Conservation (phyloP, 1,284 basidiomycete genomes). For the Marasmius oreades region DNA sequence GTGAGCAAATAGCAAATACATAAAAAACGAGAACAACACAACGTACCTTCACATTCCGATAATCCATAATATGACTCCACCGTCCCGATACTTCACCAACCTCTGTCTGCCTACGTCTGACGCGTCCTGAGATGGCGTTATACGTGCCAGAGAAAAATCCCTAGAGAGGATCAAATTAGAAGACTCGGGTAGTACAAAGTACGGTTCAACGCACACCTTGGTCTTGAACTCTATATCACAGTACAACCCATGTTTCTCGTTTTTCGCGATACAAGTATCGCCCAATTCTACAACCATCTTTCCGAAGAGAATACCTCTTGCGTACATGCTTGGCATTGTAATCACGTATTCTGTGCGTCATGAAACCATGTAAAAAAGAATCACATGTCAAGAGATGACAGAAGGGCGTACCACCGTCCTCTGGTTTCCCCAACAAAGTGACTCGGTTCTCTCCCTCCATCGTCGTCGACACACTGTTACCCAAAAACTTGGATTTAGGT, state of each 20-base stretch:
- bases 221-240: conserved; percentile 98
- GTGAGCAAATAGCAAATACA: neutral
- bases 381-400: conserved; percentile 1
- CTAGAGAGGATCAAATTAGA: conserved; percentile 33
- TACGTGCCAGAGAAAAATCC: conserved; percentile 98
- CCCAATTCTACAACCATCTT: conserved; percentile 98
- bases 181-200: neutral
- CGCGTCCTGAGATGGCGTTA: conserved; percentile 84
- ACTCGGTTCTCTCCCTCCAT: conserved; percentile 98
- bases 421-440: conserved; percentile 72
- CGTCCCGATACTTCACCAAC: conserved; percentile 87
- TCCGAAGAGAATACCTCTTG: conserved; percentile 94
- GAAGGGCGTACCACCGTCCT: conserved; percentile 72
- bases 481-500: conserved; percentile 95
- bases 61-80: conserved; percentile 93
- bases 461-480: conserved; percentile 91
- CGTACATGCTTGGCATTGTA: conserved; percentile 98
- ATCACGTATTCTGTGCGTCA: conserved; percentile 68
- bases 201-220: conserved; percentile 50
- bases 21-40: neutral
- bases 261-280: conserved; percentile 84
- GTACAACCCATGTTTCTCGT: conserved; percentile 70
- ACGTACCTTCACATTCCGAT: conserved; percentile 65
- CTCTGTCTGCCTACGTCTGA: conserved; percentile 66
- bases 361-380: conserved; percentile 3